Evolutionary conservation across 139 green algal species (phyloP), one percentile per base, ranked within the genome.

Genomic region (Chlamydomonas schloesseri): DNA sequence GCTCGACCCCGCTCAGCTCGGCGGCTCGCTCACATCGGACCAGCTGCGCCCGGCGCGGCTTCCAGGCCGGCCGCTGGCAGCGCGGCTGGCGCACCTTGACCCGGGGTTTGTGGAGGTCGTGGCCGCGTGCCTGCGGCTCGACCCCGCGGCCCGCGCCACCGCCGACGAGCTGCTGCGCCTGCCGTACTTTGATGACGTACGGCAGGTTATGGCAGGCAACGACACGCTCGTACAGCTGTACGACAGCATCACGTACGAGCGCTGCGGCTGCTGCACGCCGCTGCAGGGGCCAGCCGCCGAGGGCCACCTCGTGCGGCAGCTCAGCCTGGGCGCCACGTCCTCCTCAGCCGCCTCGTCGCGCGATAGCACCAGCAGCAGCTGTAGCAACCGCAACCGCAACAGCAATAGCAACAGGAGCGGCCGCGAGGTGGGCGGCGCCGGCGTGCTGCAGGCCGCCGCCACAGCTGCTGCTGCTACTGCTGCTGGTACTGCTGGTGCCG

Each of bases 111-210:
- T 74, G 17, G 64, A 84, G 0, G 33, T 84, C 21, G 9, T 84
- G 8, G 46, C 29, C 64, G 78, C 78, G 29, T 84, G 78, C 42
- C 31, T 84, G 62, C 78, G n/a, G 18, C 46, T 84, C 23, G 78
- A 84, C 26, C 62, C 78, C 0, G 64, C 29, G 8, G 29, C 8
- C 5, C 64, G 78, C 6, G 21, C 78, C 5, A 67, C 13, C 23
- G 64, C 78, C 0, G 78, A 84, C 11, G 9, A 84, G 42, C 78
- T 84, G 46, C 62, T 84, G 29, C n/a, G 23, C 9, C 50, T 84
- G 78, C 78, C 78, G 15, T 84, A 26, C 10, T 71, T 84, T 11
- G 64, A 24, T 0, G 78, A 74, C 6, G 42, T 72, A 65, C 55
- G 60, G 60, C 36, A 29, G 0, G n/a, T 33, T 5, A 11, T 83